A percentile compares a stretch with the other conserved stretches of the same genome.
phyloP scores from a whole-genome alignment of 768 basidiomycete species.

The Megacollybia marginata region DNA sequence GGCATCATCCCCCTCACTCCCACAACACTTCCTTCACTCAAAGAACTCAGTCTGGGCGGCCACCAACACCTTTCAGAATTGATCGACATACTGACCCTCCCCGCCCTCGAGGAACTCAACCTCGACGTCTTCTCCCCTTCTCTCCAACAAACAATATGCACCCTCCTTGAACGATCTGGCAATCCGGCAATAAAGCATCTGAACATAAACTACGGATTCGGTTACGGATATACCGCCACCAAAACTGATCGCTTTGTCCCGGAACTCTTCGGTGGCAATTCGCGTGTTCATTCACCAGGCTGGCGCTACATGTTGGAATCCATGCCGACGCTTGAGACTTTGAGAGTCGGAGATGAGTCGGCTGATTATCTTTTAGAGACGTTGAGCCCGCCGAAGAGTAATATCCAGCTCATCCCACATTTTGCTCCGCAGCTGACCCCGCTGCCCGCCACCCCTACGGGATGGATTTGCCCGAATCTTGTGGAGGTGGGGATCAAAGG shows the following conservation, averaged over 20 bases:
- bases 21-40: slow-evolving; percentile 47
- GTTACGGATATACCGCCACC: slow-evolving; percentile 6
- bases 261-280: not conserved
- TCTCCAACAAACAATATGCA: slow-evolving; percentile 62
- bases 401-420: slow-evolving; percentile 16
- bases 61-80: slow-evolving; percentile 58
- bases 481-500: slow-evolving; percentile 52
- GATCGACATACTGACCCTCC: slow-evolving; percentile 53
- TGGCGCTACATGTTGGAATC: slow-evolving; percentile 64
- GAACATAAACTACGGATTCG: slow-evolving; percentile 51
- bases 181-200: slow-evolving; percentile 40
- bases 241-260: not conserved
- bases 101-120: slow-evolving; percentile 47
- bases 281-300: slow-evolving; percentile 16
- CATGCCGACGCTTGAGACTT: slow-evolving; percentile 46
- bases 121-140: slow-evolving; percentile 70
- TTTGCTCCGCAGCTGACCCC: slow-evolving; percentile 1
- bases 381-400: slow-evolving; percentile 56
- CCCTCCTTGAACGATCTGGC: slow-evolving; percentile 57
- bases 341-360: slow-evolving; percentile 58
- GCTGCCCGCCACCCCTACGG: not conserved
- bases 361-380: slow-evolving; percentile 56
- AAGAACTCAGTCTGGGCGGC: slow-evolving; percentile 53
- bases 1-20: slow-evolving; percentile 56
- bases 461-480: slow-evolving; percentile 60